Evolutionary conservation across 169 alveolate species (phyloP).

Genomic region (Eimeria sp.): DNA sequence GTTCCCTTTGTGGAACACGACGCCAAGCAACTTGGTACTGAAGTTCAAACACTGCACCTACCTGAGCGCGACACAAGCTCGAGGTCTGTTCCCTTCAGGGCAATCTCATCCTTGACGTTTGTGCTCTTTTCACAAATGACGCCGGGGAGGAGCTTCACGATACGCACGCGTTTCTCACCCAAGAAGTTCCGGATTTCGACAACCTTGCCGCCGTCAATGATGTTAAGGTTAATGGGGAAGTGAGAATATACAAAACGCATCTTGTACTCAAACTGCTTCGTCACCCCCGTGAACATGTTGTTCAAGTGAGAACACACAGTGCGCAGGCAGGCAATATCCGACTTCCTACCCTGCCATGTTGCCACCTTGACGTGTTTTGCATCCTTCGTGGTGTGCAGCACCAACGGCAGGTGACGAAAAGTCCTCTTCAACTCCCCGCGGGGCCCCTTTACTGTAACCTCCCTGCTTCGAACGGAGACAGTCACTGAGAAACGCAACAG

Average conservation of each 20-base stretch:
- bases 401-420: constrained; percentile 98
- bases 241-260: constrained; percentile 99
- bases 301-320: constrained; percentile 97
- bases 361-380: constrained; percentile 94
- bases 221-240: constrained; percentile 99
- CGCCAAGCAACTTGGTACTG: neutral
- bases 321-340: constrained; percentile 97
- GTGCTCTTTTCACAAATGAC: constrained; percentile 93
- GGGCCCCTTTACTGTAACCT: constrained; percentile 98
- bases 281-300: constrained; percentile 99
- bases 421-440: constrained; percentile 97
- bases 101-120: constrained; percentile 97
- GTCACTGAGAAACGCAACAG: constrained; percentile 88
- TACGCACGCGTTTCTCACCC: constrained; percentile 99
- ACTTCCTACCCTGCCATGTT: constrained; percentile 97
- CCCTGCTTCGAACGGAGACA: constrained; percentile 96
- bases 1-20: too few species aligned
- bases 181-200: constrained; percentile 99
- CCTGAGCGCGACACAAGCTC: constrained; percentile 98
- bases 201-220: constrained; percentile 96
- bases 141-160: constrained; percentile 87
- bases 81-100: constrained; percentile 98
- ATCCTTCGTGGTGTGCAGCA: constrained; percentile 94
- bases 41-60: neutral
- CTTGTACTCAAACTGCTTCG: constrained; percentile 98